A percentile compares a stretch with the other conserved stretches of the same genome.
Evolutionary conservation across 2,329 filamentous ascomycete species (phyloP).

Genomic region (Colletotrichum aenigma): DNA sequence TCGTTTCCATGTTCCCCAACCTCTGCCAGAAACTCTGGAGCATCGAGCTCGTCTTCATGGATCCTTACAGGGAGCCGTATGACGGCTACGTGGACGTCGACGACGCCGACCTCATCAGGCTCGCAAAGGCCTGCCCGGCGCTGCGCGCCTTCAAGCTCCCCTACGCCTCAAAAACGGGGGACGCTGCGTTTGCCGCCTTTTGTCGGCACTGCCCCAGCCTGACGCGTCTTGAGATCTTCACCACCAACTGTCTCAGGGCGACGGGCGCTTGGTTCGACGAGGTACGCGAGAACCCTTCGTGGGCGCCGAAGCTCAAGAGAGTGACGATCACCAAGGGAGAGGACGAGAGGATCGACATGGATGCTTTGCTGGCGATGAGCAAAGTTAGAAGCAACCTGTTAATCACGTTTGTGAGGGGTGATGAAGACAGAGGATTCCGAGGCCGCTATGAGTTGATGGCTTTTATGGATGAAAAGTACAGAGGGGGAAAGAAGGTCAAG

Average conservation of each 20-base stretch:
- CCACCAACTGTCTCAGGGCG: no score
- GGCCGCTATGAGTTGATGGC: not conserved
- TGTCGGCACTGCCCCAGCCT: not conserved
- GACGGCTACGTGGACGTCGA: not conserved
- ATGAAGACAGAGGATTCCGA: not conserved
- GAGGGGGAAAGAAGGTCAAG: not conserved
- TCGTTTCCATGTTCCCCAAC: not conserved
- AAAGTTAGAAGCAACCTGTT: not conserved
- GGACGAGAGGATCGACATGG: not conserved
- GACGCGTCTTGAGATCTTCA: not conserved
- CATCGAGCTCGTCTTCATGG: not conserved
- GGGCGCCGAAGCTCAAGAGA: not conserved
- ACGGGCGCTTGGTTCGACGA: not conserved
- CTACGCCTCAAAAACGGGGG: not conserved
- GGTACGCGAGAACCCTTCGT: not conserved
- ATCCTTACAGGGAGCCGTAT: not conserved
- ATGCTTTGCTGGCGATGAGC: not conserved
- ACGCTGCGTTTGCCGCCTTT: not conserved
- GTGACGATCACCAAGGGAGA: not conserved
- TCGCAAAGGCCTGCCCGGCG: not conserved
- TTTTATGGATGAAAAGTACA: not conserved
- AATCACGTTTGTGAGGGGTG: not conserved
- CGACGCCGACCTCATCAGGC: not conserved
- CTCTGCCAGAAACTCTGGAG: not conserved
- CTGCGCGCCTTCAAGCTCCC: not conserved